Percentiles rank a stretch among this genome's conserved stretches.
Conservation (phyloP, 2,329 filamentous ascomycete genomes). For the Fusarium circinatum region DNA sequence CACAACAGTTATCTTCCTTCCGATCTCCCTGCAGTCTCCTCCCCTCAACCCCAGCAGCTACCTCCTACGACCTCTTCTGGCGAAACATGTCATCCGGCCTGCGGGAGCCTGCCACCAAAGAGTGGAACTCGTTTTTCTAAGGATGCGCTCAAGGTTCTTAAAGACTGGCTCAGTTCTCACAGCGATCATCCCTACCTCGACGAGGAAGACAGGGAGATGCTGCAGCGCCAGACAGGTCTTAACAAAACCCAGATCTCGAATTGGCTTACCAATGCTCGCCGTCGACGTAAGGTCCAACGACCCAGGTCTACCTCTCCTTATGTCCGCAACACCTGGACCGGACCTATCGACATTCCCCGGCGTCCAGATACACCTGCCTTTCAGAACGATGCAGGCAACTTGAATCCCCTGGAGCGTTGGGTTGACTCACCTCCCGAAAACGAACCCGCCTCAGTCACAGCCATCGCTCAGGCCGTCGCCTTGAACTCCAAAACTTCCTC, state of each 20-base stretch:
- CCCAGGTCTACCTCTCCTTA: not conserved
- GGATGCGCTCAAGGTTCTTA: not conserved
- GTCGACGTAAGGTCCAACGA: not conserved
- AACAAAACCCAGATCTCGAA: not conserved
- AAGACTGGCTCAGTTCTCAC: not conserved
- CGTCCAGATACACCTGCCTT: not conserved
- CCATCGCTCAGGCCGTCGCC: not conserved
- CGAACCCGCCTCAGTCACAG: not conserved
- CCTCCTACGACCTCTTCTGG: rapidly evolving
- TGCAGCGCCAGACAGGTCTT: not conserved
- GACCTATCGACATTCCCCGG: not conserved
- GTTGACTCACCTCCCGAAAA: not conserved
- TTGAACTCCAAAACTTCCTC: rapidly evolving
- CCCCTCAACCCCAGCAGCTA: not conserved
- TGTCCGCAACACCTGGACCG: not conserved
- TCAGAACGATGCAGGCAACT: rapidly evolving
- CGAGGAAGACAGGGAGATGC: not conserved
- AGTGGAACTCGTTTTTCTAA: not conserved
- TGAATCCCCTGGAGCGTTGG: not conserved
- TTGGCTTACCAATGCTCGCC: not conserved
- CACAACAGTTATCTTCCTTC: rapidly evolving
- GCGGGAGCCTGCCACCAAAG: rapidly evolving
- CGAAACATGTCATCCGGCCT: not conserved
- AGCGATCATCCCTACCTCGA: not conserved
- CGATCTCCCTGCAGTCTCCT: rapidly evolving